phyloP scores from a whole-genome alignment of 495 filamentous ascomycete species.

The Pseudoneurospora amorphoporcata region DNA sequence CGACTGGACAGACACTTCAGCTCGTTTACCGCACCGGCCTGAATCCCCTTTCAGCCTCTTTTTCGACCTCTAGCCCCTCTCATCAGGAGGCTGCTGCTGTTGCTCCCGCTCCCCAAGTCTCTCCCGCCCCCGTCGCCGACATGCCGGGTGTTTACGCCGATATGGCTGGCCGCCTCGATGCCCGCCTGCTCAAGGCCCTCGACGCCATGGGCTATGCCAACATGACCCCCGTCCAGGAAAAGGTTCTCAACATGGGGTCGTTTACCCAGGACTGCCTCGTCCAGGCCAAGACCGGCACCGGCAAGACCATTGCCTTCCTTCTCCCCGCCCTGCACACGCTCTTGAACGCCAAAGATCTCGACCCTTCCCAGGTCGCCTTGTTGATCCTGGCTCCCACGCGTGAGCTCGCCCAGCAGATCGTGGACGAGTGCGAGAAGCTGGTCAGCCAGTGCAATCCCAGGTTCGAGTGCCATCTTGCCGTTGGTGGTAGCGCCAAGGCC shows the following conservation, averaged over 20 bases:
- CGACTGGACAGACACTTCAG: neutral
- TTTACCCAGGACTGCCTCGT: slow-evolving; percentile 62
- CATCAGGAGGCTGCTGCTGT: slow-evolving; percentile 1
- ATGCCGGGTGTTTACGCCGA: slow-evolving; percentile 4
- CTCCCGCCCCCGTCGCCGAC: neutral
- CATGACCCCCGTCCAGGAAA: slow-evolving; percentile 76
- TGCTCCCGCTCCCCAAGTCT: neutral
- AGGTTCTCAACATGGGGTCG: slow-evolving; percentile 59
- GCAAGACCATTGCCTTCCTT: slow-evolving; percentile 91
- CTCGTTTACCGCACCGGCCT: slow-evolving; percentile 4
- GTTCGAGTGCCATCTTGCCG: slow-evolving; percentile 89
- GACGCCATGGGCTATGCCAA: slow-evolving; percentile 54
- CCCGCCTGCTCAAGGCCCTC: slow-evolving; percentile 56
- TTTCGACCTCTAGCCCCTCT: neutral
- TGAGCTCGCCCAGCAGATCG: slow-evolving; percentile 85
- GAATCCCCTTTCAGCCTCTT: slow-evolving; percentile 1
- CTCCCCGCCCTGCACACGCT: slow-evolving; percentile 59
- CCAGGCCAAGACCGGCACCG: slow-evolving; percentile 82
- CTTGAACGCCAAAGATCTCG: slow-evolving; percentile 37
- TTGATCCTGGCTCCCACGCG: slow-evolving; percentile 84
- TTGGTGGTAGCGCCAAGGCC: slow-evolving; percentile 92
- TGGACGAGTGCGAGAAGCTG: slow-evolving; percentile 63
- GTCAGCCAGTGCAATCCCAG: slow-evolving; percentile 51
- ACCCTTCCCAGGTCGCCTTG: slow-evolving; percentile 38
- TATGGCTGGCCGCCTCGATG: slow-evolving; percentile 14